A percentile compares a stretch with the other conserved stretches of the same genome.
These are phyloP conservation scores for Collybiopsis confluens DNA, from an alignment of 768 basidiomycete genomes.

Conservation along the genomic window DNA sequence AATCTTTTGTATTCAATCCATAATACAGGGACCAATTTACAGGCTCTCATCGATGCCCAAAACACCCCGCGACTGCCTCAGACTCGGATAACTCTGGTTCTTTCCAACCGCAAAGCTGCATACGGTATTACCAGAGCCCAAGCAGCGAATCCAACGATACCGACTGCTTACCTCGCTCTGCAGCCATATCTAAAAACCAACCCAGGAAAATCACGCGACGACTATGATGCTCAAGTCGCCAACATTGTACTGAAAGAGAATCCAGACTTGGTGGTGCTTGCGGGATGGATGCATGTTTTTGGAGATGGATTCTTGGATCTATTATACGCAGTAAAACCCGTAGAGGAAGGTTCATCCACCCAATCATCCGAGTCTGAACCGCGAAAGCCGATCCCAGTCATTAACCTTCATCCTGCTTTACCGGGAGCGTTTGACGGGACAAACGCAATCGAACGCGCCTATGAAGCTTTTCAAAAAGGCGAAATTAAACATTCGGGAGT, in stretches of 20 bases:
- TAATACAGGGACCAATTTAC: slow-evolving; percentile 82
- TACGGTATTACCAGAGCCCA: slow-evolving; percentile 84
- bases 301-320: slow-evolving; percentile 75
- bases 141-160: slow-evolving; percentile 68
- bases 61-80: slow-evolving; percentile 70
- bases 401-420: slow-evolving; percentile 95
- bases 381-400: slow-evolving; percentile 60
- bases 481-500: slow-evolving; percentile 76
- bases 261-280: slow-evolving; percentile 90
- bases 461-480: slow-evolving; percentile 80
- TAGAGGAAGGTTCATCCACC: slow-evolving; percentile 33
- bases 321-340: slow-evolving; percentile 38
- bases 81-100: slow-evolving; percentile 69
- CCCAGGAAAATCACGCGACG: slow-evolving; percentile 68
- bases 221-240: slow-evolving; percentile 85
- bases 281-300: slow-evolving; percentile 99
- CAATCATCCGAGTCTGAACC: too few relatives aligned
- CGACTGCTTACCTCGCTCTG: slow-evolving; percentile 77
- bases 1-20: neutral
- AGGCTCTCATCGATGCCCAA: slow-evolving; percentile 90
- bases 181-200: slow-evolving; percentile 77
- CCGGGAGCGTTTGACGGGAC: slow-evolving; percentile 96
- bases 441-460: slow-evolving; percentile 86
- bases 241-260: slow-evolving; percentile 52
- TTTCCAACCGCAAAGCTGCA: slow-evolving; percentile 91